Evolutionary conservation across 2,329 filamentous ascomycete species (phyloP).

Genomic region (Chaetomium globosum): DNA sequence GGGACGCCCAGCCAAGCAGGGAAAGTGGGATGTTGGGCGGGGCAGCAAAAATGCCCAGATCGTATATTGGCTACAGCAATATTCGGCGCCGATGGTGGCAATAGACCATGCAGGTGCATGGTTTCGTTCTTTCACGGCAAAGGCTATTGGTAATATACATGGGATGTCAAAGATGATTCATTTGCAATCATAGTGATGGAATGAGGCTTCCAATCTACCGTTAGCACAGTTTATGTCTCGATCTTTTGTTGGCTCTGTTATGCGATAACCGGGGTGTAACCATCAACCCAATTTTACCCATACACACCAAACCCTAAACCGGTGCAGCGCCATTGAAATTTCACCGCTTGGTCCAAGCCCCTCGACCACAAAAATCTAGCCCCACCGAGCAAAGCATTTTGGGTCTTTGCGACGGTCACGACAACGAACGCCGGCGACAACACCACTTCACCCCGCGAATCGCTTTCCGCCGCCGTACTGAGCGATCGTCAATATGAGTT

Average conservation of each 20-base stretch:
- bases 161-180: background rate
- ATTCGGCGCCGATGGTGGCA: background rate
- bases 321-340: conserved; percentile 30
- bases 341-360: conserved; percentile 30
- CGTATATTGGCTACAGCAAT: conserved; percentile 18
- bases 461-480: conserved; percentile 1
- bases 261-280: conserved; percentile 9
- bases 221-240: background rate
- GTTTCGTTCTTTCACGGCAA: background rate
- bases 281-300: conserved; percentile 18
- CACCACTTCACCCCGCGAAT: conserved; percentile 16
- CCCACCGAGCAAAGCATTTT: conserved; percentile 38
- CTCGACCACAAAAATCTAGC: conserved; percentile 38
- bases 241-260: background rate
- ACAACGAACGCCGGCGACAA: conserved; percentile 35
- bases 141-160: background rate
- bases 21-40: conserved; percentile 30
- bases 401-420: conserved; percentile 36
- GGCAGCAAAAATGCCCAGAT: conserved; percentile 11
- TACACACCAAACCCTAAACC: conserved; percentile 37
- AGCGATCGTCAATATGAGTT: conserved; percentile 56
- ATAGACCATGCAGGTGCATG: background rate
- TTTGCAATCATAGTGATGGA: background rate
- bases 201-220: background rate
- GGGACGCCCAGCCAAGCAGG: conserved; percentile 15